phyloP scores from a whole-genome alignment of 352 stramenopile species.

The Pythium plurisporium region DNA sequence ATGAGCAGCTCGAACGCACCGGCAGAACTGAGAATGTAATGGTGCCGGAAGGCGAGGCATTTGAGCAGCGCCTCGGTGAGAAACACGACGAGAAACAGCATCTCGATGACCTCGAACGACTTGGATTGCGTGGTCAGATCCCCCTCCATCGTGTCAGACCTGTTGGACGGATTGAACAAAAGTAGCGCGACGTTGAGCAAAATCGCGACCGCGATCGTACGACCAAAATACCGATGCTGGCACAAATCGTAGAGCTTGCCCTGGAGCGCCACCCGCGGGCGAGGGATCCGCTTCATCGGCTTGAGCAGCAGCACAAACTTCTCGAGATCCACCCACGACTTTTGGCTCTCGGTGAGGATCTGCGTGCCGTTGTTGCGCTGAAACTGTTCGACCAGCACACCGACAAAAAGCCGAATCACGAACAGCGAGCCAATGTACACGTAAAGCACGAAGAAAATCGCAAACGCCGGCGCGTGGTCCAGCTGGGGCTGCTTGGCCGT shows the following conservation, averaged over 20 bases:
- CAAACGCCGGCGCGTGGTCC: slow-evolving; percentile 40
- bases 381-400: slow-evolving; percentile 79
- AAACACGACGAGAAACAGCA: slow-evolving; percentile 66
- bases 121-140: neutral
- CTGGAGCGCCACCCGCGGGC: slow-evolving; percentile 27
- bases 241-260: slow-evolving; percentile 52
- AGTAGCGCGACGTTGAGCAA: slow-evolving; percentile 68
- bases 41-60: slow-evolving; percentile 49
- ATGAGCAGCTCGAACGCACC: slow-evolving; percentile 66
- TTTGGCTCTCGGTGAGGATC: slow-evolving; percentile 73
- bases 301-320: slow-evolving; percentile 75
- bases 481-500: slow-evolving; percentile 38
- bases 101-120: slow-evolving; percentile 59
- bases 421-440: slow-evolving; percentile 77
- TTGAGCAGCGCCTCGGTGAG: slow-evolving; percentile 53
- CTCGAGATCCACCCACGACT: slow-evolving; percentile 76
- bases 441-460: slow-evolving; percentile 70
- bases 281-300: slow-evolving; percentile 49
- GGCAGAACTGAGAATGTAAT: slow-evolving; percentile 53
- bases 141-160: slow-evolving; percentile 1
- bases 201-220: slow-evolving; percentile 50
- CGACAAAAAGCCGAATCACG: slow-evolving; percentile 74
- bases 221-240: slow-evolving; percentile 52
- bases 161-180: slow-evolving; percentile 46
- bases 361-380: slow-evolving; percentile 80